Conservation (phyloP, 2,329 filamentous ascomycete genomes). For the Alternaria brassicicola region DNA sequence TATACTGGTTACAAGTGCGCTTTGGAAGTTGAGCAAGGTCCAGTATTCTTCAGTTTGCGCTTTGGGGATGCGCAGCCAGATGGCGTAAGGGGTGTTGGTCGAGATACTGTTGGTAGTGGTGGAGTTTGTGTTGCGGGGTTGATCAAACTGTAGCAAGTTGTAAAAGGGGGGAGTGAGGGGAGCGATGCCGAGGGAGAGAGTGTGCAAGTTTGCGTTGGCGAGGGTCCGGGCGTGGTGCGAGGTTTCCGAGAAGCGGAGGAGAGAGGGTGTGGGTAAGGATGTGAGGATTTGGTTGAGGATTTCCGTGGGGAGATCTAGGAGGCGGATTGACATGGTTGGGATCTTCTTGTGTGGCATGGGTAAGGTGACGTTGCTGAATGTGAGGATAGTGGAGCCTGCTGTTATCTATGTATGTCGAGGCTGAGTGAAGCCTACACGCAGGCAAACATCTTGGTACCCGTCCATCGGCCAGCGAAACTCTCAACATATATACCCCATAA, state of each 20-base stretch:
- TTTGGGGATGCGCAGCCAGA: conserved; percentile 9
- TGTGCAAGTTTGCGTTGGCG: conserved; percentile 47
- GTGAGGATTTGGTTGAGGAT: conserved; percentile 41
- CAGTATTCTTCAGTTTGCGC: conserved; percentile 24
- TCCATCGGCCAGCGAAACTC: not conserved
- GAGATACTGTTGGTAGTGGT: conserved; percentile 16
- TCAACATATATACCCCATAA: not conserved
- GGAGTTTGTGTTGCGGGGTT: conserved; percentile 51
- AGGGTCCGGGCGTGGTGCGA: conserved; percentile 35
- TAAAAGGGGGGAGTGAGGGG: conserved; percentile 43
- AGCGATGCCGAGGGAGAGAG: conserved; percentile 78
- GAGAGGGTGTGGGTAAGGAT: conserved; percentile 38
- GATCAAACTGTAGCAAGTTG: not conserved
- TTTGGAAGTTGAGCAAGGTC: conserved; percentile 39
- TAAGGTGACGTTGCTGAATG: not conserved
- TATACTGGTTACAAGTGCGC: conserved; percentile 32
- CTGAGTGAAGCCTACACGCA: not conserved
- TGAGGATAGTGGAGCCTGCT: not conserved
- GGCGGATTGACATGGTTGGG: conserved; percentile 20
- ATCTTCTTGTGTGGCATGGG: too few relatives aligned
- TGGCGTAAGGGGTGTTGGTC: not conserved
- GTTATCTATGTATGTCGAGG: not conserved
- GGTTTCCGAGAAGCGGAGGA: conserved; percentile 45
- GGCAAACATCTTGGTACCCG: not conserved
- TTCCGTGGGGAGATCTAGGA: conserved; percentile 43